A percentile compares a stretch with the other conserved stretches of the same genome.
Conservation (phyloP, 139 green algal genomes). For the Trebouxia sp. region DNA sequence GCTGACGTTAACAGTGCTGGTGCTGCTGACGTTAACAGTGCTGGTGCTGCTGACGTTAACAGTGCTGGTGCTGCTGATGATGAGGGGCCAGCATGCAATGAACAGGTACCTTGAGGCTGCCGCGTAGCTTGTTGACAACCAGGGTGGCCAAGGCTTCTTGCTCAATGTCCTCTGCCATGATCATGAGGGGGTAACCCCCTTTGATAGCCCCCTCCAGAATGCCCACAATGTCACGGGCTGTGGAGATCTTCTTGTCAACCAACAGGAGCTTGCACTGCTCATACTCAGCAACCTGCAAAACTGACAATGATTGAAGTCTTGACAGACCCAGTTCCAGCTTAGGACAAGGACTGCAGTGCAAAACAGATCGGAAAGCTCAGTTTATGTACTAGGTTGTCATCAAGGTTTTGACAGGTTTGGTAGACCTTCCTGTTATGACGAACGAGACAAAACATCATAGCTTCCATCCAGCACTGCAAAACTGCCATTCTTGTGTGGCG, state of each 20-base stretch:
- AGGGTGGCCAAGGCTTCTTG: conserved; percentile 99
- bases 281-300: conserved; percentile 70
- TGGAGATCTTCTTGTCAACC: conserved; percentile 99
- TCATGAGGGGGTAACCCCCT: conserved; percentile 91
- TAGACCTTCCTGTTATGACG: conserved; percentile 26
- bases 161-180: conserved; percentile 99
- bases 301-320: background rate
- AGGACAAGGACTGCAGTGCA: background rate
- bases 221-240: conserved; percentile 93
- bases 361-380: background rate
- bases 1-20: no score
- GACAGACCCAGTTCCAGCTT: no score
- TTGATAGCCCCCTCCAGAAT: conserved; percentile 94
- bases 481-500: no score
- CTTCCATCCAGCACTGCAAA: no score
- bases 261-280: conserved; percentile 92
- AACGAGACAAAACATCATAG: conserved; percentile 34
- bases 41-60: no score
- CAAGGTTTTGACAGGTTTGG: conserved; percentile 31
- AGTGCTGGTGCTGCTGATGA: no score
- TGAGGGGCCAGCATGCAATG: background rate
- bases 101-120: conserved; percentile 81
- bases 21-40: no score
- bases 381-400: conserved; percentile 16
- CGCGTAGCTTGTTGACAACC: conserved; percentile 99